Base-by-base conservation (phyloP, 2,329 filamentous ascomycete species). In the Apiospora sp. region DNA sequence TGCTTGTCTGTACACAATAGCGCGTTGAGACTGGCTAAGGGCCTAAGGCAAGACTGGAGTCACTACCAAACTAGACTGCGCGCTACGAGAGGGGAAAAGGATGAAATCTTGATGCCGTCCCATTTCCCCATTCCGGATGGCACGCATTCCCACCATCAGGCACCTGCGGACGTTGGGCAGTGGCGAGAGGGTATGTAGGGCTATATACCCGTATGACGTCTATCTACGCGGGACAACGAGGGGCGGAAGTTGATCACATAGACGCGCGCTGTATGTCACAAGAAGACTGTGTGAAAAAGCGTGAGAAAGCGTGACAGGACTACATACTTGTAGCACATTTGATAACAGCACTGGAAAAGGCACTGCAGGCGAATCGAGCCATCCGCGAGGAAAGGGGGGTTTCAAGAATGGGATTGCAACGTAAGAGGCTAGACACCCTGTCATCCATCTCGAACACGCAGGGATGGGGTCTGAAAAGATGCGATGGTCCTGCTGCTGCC, bases 361-460 rank as follows among this genome's bases (percentile, higher is more conserved):
- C 58, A n/a, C 10, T 22, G 19, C 19, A n/a, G 14, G 30, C 16
- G 34, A 64, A 64, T 64, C 58, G 58, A 64, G 58, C 58, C 58
- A 64, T 64, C 34, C 34, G 22, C 19, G 34, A 14, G 58, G 41
- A 64, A 64, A 41, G 58, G 58, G 58, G 58, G 58, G 34, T 64
- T 64, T 64, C 58, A 64, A 64, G 58, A 64, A 64, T 41, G 34
- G 58, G 58, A 64, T 64, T 64, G 58, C 34, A n/a, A 41, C 58
- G 58, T 64, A 64, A 41, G 58, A 64, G 58, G 58, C 58, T 64
- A 64, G 58, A 64, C 54, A 64, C 58, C 34, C 58, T 37, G 34
- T 12, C 30, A 64, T 64, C 58, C 58, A 64, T 64, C 58, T 64
- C 58, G 58, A 64, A 64, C 58, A 64, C 58, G 30, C 58, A 64